A percentile compares a stretch with the other conserved stretches of the same genome.
Conservation (phyloP, 305 asterid species). For the Withania somnifera region DNA sequence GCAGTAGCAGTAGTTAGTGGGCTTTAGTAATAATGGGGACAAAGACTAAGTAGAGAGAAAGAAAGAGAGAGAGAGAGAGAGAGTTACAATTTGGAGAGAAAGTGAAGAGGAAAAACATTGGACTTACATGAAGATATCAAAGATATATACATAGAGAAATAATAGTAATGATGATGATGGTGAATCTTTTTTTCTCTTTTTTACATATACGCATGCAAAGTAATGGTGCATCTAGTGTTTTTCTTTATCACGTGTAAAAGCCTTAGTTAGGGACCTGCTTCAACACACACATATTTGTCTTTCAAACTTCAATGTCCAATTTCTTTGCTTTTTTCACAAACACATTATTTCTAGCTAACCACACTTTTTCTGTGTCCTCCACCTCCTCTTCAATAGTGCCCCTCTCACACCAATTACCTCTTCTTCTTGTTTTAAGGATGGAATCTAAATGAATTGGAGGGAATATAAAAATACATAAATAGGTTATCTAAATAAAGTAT, state of each 20-base stretch:
- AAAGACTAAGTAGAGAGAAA: not conserved
- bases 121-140: not conserved
- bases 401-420: no score
- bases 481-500: no score
- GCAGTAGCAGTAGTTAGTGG: not conserved
- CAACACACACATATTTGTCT: constrained; percentile 1
- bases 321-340: not conserved
- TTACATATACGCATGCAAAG: constrained; percentile 53
- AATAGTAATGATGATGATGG: constrained; percentile 19
- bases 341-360: not conserved
- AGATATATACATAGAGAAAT: not conserved
- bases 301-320: no score
- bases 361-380: not conserved
- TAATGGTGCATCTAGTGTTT: constrained; percentile 33
- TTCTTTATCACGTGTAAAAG: constrained; percentile 76
- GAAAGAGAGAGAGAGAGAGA: not conserved
- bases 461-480: no score
- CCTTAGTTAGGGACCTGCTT: constrained; percentile 16
- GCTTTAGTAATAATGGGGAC: not conserved
- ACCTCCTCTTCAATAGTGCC: not conserved
- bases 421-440: no score
- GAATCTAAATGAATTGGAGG: no score
- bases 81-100: not conserved
- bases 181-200: not conserved
- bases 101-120: not conserved